Conservation (phyloP, 1,139 yeast genomes). For the Hyphopichia burtonii region DNA sequence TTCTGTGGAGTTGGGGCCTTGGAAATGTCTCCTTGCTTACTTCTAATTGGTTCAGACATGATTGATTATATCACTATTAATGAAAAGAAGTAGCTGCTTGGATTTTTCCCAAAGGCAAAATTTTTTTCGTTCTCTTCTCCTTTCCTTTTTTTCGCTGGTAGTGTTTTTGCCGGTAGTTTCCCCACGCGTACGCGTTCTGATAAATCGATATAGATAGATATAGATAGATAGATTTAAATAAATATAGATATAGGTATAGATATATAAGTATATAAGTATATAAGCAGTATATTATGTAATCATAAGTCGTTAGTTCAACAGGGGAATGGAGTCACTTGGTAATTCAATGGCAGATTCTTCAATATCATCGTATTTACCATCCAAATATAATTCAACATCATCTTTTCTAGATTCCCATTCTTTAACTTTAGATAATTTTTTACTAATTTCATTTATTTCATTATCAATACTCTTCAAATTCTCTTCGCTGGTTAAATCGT, state of each 20-base stretch:
- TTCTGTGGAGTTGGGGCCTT: constrained; percentile 99
- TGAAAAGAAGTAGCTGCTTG: too few species aligned
- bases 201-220: too few species aligned
- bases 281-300: too few species aligned
- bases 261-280: too few species aligned
- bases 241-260: too few species aligned
- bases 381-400: constrained; percentile 42
- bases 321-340: constrained; percentile 2
- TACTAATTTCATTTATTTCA: constrained; percentile 61
- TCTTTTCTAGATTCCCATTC: constrained; percentile 51
- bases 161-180: too few species aligned
- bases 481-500: constrained; percentile 56
- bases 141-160: too few species aligned
- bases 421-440: constrained; percentile 51
- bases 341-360: constrained; percentile 7
- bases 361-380: constrained; percentile 29
- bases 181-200: too few species aligned
- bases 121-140: too few species aligned
- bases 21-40: constrained; percentile 72
- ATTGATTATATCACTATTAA: too few species aligned
- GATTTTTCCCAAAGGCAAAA: background rate
- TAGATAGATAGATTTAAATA: too few species aligned
- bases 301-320: background rate
- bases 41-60: constrained; percentile 72
- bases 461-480: constrained; percentile 62